Evolutionary conservation across 805 yeast species (phyloP).

Genomic region (Starmerella sirachaensis): DNA sequence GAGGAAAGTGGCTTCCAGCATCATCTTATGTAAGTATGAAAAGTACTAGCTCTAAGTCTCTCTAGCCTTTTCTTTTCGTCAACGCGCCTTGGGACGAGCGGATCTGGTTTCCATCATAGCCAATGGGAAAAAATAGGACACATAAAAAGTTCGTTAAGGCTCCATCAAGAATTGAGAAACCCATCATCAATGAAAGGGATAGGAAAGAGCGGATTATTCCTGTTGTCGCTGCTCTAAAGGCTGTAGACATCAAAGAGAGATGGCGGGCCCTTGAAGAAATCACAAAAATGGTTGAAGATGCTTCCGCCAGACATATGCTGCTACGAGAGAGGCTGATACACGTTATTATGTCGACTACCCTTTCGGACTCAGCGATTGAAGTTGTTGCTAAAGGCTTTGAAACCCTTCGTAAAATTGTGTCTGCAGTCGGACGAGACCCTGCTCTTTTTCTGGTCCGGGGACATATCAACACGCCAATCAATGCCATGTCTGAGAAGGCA

Average conservation of each 20-base stretch:
- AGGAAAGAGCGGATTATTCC: slow-evolving; percentile 53
- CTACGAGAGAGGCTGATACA: slow-evolving; percentile 63
- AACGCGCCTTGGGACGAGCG: no score
- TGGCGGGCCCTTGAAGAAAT: slow-evolving; percentile 68
- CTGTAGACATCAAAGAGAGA: slow-evolving; percentile 57
- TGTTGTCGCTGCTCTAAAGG: slow-evolving; percentile 49
- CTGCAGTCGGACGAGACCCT: slow-evolving; percentile 82
- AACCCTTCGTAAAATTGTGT: slow-evolving; percentile 60
- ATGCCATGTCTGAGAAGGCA: not conserved
- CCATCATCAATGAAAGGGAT: slow-evolving; percentile 36
- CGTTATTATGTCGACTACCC: slow-evolving; percentile 47
- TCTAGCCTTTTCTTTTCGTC: not conserved
- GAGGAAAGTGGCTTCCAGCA: no score
- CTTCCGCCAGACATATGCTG: slow-evolving; percentile 46
- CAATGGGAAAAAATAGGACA: slow-evolving; percentile 11
- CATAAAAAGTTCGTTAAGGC: slow-evolving; percentile 2
- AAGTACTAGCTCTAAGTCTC: no score
- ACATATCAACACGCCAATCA: slow-evolving; percentile 33
- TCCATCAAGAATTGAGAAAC: slow-evolving; percentile 20
- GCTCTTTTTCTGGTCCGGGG: slow-evolving; percentile 66
- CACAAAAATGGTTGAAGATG: slow-evolving; percentile 58
- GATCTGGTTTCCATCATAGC: slow-evolving; percentile 6
- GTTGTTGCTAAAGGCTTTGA: slow-evolving; percentile 74
- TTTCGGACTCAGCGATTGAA: slow-evolving; percentile 60
- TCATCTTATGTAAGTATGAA: no score